Evolutionary conservation across 306 rosid species (phyloP), one percentile per base, ranked within the genome.

Genomic region (Cucumis melo): DNA sequence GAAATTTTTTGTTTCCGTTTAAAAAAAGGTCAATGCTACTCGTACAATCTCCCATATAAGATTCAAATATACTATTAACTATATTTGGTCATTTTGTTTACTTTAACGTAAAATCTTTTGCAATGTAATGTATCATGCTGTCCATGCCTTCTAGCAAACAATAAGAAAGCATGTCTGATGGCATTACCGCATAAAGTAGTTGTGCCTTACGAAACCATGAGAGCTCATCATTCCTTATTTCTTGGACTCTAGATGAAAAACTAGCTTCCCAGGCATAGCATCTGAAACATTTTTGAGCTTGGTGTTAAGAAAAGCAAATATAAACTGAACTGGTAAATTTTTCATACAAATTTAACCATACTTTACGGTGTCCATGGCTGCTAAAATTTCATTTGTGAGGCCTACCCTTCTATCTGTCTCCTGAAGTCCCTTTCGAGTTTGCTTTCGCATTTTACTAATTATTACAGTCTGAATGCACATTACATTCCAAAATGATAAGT

Each of bases 221-320:
- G 15, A 93, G 84, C 81, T 91, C 97, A 6, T 89, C 82, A 65
- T 86, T 62, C 53, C 97, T 81, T 79, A 89, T 84, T 80, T 82
- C 81, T 85, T 86, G 96, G 77, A 89, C 85, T 84, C 87, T 89
- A 64, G 87, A 79, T 27, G 86, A 87, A 78, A 93, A 91, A 86
- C 98, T 93, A 77, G 87, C 82, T 81, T 91, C 96, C 98, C 97
- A 93, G 58, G 98, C 92, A 82, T 89, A 93, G 82, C 96, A 89
- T 86, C 98, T 91, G 89, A 75, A 84, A 85, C 46, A 81, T 77
- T 54, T 83, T 78, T 73, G 80, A 82, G 80, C 77, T 70, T 61
- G 70, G n/a, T 60, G 72, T 58, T n/a, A 75, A 60, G 63, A 81
- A 82, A 71, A 73, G 3, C 53, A 13, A 53, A 62, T 20, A 42